phyloP scores from a whole-genome alignment of 495 filamentous ascomycete genomes.

The Penicillium goetzii region DNA sequence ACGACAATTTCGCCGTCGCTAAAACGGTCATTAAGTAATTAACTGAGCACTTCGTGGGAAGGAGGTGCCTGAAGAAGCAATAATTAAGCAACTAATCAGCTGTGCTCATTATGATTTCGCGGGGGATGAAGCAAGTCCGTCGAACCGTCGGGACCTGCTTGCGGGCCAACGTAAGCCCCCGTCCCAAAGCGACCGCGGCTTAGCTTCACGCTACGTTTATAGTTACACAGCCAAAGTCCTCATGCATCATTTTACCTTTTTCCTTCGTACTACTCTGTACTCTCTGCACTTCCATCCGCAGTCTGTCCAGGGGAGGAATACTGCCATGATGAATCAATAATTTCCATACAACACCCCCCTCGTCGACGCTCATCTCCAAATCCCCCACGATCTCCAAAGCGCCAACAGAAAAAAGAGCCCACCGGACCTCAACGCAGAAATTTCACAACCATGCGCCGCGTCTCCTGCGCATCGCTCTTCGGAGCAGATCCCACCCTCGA shows the following conservation, averaged over 20 bases:
- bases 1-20: background rate
- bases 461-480: conserved; percentile 30
- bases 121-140: background rate
- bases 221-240: background rate
- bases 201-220: background rate
- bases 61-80: background rate
- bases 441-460: conserved; percentile 25
- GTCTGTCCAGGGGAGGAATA: background rate
- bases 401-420: no score
- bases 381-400: background rate
- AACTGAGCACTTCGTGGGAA: background rate
- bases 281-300: background rate
- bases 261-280: background rate
- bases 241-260: background rate
- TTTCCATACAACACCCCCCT: background rate
- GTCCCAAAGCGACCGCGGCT: background rate
- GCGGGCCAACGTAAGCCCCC: background rate
- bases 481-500: conserved; percentile 52
- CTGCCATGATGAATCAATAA: background rate
- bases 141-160: background rate
- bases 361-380: background rate
- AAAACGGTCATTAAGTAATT: background rate
- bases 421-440: background rate
- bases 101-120: no score
- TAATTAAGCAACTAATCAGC: background rate